Evolutionary conservation across 1,284 basidiomycete species (phyloP), one percentile per base, ranked within the genome.

Genomic region (Phylloboletellus chloephorus): DNA sequence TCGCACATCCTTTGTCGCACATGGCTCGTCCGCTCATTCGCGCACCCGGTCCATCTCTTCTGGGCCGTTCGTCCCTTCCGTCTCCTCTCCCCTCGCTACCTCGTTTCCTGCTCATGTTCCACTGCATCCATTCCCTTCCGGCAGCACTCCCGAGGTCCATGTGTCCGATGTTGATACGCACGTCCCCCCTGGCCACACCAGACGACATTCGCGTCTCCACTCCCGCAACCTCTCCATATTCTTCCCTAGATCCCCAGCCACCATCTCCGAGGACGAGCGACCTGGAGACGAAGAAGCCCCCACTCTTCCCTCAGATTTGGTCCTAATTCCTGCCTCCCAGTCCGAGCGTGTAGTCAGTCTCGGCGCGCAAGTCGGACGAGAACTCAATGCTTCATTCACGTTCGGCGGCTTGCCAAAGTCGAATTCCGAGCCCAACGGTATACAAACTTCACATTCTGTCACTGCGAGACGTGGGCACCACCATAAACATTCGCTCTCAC

Each of bases 401-500:
- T 64, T 63, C 12, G 59, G 60, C 3, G 47, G 60, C 13, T 25
- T 61, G 1, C 49, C 58, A 0, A 62, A 60, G 31, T 63, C 57
- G 2, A 41, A 44, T 4, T 63, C 61, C 1, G 56, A 52, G 10
- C 57, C 48, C 0, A 50, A 45, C 4, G 26, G 37, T 7, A 44
- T 60, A 8, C 46, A 24, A 19, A 7, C 13, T 7, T 23, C 41
- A 2, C n/a, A 9, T 30, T 26, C 38, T 4, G 36, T 57, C 21
- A 47, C 52, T 31, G 28, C 47, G 37, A 72, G 84, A 25, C 69
- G 84, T 40, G 88, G 88, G 0, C 90, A 93, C 57, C 90, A 93
- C 63, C 93, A 96, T 58, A 88, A 91, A 57, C 92, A 95, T 63
- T 96, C 91, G 0, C 64, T 94, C 17, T 95, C 91, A 1, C 92